Conservation (phyloP, 129 eudicot genomes). For the Lactuca sativa region DNA sequence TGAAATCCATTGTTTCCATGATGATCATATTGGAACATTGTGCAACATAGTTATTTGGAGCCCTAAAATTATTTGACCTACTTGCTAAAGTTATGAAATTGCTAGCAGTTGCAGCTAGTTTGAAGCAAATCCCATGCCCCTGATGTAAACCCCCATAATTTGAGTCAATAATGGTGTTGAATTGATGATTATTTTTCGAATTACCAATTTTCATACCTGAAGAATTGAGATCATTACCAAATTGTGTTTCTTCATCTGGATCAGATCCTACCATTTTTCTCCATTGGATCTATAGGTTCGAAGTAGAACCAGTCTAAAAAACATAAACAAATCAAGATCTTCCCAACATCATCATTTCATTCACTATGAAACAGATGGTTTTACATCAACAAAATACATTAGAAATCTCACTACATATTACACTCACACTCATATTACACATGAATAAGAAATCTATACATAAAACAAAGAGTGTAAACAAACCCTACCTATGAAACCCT, state of each 20-base stretch:
- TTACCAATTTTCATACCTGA: background rate
- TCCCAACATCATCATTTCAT: too few species aligned
- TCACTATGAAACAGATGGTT: too few species aligned
- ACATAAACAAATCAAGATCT: too few species aligned
- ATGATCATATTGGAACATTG: constrained; percentile 17
- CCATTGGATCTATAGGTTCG: constrained; percentile 85
- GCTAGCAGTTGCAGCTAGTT: constrained; percentile 26
- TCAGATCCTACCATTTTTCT: constrained; percentile 42
- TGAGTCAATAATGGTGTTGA: constrained; percentile 13
- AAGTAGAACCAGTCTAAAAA: constrained; percentile 57
- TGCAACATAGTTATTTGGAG: constrained; percentile 20
- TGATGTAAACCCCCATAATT: constrained; percentile 32
- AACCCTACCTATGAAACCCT: too few species aligned
- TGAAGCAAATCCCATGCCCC: constrained; percentile 41
- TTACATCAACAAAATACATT: too few species aligned
- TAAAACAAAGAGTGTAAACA: too few species aligned
- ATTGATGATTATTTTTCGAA: constrained; percentile 22
- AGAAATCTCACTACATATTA: too few species aligned
- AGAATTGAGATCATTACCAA: constrained; percentile 16
- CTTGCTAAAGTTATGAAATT: constrained; percentile 29
- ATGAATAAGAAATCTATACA: too few species aligned
- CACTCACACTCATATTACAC: too few species aligned
- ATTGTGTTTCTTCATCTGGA: constrained; percentile 14
- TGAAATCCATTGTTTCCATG: background rate
- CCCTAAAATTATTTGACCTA: constrained; percentile 33